Conservation (phyloP, 306 rosid genomes). For the Cotoneaster glaucophyllus region DNA sequence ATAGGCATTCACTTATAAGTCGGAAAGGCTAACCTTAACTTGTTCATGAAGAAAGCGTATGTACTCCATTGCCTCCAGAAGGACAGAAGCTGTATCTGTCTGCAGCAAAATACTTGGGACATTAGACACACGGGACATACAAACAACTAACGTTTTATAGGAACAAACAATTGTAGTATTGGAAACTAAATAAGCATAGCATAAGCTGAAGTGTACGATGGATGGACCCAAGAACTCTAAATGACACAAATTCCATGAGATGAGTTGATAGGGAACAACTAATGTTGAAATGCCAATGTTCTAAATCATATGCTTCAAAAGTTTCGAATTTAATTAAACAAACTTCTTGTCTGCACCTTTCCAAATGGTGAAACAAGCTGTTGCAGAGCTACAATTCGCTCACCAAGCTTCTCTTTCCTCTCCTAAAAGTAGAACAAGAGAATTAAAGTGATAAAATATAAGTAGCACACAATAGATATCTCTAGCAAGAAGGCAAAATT, state of each 20-base stretch:
- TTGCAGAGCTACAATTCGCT: slow-evolving; percentile 77
- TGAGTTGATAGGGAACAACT: not conserved
- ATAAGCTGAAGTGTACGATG: not conserved
- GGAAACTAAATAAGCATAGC: not conserved
- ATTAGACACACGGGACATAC: slow-evolving; percentile 4
- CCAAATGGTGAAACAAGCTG: slow-evolving; percentile 98
- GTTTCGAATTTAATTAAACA: not conserved
- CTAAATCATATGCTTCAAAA: not conserved
- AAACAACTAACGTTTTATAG: not conserved
- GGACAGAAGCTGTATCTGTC: slow-evolving; percentile 98
- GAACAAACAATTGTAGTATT: not conserved
- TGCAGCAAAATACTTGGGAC: slow-evolving; percentile 37
- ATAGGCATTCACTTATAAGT: not conserved
- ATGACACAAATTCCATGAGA: not conserved
- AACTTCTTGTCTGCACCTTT: slow-evolving; percentile 45
- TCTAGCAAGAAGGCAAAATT: no score
- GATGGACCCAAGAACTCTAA: not conserved
- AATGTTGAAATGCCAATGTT: not conserved
- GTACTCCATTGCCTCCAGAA: slow-evolving; percentile 85
- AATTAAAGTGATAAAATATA: slow-evolving; percentile 1
- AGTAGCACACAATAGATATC: not conserved
- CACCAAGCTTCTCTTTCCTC: slow-evolving; percentile 85
- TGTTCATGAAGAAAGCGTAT: slow-evolving; percentile 90
- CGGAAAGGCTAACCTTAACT: slow-evolving; percentile 56
- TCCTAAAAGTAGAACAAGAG: slow-evolving; percentile 41